Percentiles rank a stretch among this genome's conserved stretches.
Conservation (phyloP, 768 basidiomycete species). For the Nevesoporus exiguus region DNA sequence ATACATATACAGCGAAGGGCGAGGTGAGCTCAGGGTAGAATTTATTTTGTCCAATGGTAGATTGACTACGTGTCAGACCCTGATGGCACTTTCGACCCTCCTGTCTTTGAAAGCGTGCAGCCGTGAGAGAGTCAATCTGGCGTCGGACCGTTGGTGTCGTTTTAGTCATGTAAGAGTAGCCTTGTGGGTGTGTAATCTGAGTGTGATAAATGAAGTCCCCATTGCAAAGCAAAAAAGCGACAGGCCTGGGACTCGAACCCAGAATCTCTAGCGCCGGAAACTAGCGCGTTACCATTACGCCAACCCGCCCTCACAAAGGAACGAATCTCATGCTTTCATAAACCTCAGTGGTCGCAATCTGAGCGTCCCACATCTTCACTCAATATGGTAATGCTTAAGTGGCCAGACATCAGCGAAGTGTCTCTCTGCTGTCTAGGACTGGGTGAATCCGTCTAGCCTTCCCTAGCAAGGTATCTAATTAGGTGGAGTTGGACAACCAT, state of each 20-base stretch:
- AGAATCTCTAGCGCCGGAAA: slow-evolving; percentile 63
- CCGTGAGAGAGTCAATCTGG: not conserved
- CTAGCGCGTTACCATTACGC: slow-evolving; percentile 66
- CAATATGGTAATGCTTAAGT: too few relatives aligned
- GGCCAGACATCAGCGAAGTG: too few relatives aligned
- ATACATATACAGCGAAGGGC: slow-evolving; percentile 57
- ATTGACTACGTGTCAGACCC: slow-evolving; percentile 26
- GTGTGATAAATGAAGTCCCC: not conserved
- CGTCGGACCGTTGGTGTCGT: not conserved
- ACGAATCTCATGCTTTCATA: too few relatives aligned
- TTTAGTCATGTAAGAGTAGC: slow-evolving; percentile 8
- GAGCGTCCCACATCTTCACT: too few relatives aligned
- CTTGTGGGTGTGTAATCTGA: not conserved
- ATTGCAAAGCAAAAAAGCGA: slow-evolving; percentile 33
- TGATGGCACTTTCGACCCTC: slow-evolving; percentile 42
- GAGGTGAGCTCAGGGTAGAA: slow-evolving; percentile 38
- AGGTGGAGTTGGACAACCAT: too few relatives aligned
- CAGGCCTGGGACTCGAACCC: slow-evolving; percentile 63
- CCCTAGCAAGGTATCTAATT: too few relatives aligned
- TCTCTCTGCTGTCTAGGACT: too few relatives aligned
- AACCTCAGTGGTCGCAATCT: too few relatives aligned
- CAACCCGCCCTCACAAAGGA: slow-evolving; percentile 40
- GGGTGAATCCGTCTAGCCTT: too few relatives aligned
- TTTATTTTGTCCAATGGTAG: not conserved
- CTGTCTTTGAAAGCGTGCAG: slow-evolving; percentile 34